Percentiles rank a stretch among this genome's conserved stretches.
phyloP scores from a whole-genome alignment of 1,284 basidiomycete genomes.

The Cutaneotrichosporon sp. region DNA sequence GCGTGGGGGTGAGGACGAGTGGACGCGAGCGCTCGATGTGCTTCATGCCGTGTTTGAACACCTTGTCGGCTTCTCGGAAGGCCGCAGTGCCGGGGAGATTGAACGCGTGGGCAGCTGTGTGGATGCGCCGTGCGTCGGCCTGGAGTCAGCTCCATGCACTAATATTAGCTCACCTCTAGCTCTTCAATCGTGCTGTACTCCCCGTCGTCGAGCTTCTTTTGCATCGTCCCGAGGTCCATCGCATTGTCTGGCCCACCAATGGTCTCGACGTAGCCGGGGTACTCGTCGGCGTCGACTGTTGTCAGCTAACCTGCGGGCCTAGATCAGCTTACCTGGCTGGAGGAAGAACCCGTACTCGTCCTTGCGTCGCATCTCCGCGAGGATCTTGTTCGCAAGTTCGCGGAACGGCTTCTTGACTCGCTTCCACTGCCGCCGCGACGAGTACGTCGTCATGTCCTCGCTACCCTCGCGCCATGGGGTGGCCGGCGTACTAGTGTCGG shows the following conservation, averaged over 20 bases:
- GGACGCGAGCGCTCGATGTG: slow-evolving; percentile 46
- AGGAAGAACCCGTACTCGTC: slow-evolving; percentile 52
- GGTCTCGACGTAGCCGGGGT: slow-evolving; percentile 46
- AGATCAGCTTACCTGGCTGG: slow-evolving; percentile 32
- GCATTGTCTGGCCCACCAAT: slow-evolving; percentile 53
- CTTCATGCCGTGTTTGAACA: slow-evolving; percentile 45
- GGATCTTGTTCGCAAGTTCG: slow-evolving; percentile 42
- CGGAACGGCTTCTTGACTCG: slow-evolving; percentile 46
- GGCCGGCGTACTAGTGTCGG: background rate
- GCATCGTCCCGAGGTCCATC: slow-evolving; percentile 55
- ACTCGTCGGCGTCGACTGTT: slow-evolving; percentile 44
- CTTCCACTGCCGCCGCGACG: slow-evolving; percentile 33
- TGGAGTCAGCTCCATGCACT: slow-evolving; percentile 19
- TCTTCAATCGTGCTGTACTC: slow-evolving; percentile 44
- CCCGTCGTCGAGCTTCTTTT: slow-evolving; percentile 47
- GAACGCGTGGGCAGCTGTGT: slow-evolving; percentile 46
- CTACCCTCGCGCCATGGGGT: slow-evolving; percentile 13
- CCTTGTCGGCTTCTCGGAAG: slow-evolving; percentile 40
- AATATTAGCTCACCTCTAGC: slow-evolving; percentile 43
- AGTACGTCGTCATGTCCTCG: slow-evolving; percentile 12
- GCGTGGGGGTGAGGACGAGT: slow-evolving; percentile 46
- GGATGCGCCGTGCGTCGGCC: slow-evolving; percentile 45
- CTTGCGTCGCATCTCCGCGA: slow-evolving; percentile 43
- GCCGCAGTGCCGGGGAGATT: slow-evolving; percentile 48
- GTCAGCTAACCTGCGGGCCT: background rate